Conservation (phyloP, 2,329 filamentous ascomycete species). For the Pseudogymnoascus sp. region DNA sequence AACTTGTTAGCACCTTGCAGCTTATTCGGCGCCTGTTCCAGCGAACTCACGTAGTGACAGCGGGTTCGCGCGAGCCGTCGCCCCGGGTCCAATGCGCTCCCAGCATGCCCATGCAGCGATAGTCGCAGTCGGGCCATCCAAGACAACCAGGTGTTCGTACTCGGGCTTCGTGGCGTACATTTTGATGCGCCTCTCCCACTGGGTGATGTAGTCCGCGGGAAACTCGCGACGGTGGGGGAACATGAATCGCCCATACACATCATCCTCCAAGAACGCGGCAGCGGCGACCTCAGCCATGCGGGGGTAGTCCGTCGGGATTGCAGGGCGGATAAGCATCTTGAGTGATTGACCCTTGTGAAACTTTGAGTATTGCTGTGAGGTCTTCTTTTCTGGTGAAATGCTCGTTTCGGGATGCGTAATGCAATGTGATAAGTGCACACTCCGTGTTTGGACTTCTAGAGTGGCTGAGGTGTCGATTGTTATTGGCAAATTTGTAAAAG, state of each 20-base stretch:
- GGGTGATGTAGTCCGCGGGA: slow-evolving; percentile 27
- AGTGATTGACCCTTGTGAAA: background rate
- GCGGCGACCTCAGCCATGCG: slow-evolving; percentile 26
- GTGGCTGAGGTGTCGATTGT: background rate
- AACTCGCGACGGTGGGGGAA: slow-evolving; percentile 29
- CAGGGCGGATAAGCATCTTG: slow-evolving; percentile 12
- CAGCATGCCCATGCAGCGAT: slow-evolving; percentile 23
- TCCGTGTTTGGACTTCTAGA: background rate
- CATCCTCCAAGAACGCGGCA: slow-evolving; percentile 29
- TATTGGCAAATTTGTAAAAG: background rate
- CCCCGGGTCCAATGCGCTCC: slow-evolving; percentile 16
- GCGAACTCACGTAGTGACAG: slow-evolving; percentile 4
- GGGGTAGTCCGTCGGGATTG: slow-evolving; percentile 8
- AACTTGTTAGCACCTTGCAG: slow-evolving; percentile 14
- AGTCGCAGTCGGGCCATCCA: slow-evolving; percentile 16
- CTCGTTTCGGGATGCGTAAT: background rate
- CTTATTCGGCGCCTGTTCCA: slow-evolving; percentile 13
- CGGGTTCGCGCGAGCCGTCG: background rate
- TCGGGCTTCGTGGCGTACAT: slow-evolving; percentile 20
- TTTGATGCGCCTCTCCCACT: slow-evolving; percentile 27
- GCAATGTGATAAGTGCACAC: background rate
- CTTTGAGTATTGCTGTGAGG: background rate
- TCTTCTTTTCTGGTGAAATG: background rate
- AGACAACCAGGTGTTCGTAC: slow-evolving; percentile 24
- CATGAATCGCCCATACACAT: slow-evolving; percentile 29